These are phyloP conservation scores for Colletotrichum endophyticum DNA, from an alignment of 2,329 filamentous ascomycete genomes.

Conservation along the genomic window DNA sequence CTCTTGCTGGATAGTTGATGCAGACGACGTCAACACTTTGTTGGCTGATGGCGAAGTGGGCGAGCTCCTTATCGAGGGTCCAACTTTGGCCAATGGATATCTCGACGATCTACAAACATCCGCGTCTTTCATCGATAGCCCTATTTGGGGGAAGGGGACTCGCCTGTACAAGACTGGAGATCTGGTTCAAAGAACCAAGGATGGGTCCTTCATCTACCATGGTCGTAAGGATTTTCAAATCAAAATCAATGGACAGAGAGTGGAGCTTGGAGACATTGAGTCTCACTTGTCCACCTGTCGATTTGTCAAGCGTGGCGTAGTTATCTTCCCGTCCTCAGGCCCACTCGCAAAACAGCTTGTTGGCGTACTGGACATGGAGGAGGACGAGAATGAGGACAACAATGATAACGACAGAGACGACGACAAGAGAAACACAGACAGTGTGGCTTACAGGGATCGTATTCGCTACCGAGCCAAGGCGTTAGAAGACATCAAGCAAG, in stretches of 20 bases:
- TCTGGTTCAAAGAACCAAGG: constrained; percentile 29
- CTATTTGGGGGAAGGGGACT: constrained; percentile 34
- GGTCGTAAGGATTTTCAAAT: constrained; percentile 27
- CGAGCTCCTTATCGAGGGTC: constrained; percentile 44
- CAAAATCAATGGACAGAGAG: constrained; percentile 26
- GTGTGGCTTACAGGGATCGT: fast-evolving
- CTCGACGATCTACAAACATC: constrained; percentile 48
- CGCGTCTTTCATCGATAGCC: constrained; percentile 47
- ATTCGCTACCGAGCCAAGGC: not conserved
- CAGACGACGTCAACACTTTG: constrained; percentile 28
- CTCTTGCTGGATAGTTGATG: constrained; percentile 36
- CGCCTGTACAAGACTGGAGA: constrained; percentile 50
- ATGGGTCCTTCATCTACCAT: constrained; percentile 19
- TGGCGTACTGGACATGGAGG: not conserved
- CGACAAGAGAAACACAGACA: not conserved
- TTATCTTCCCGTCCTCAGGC: not conserved
- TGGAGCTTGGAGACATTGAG: constrained; percentile 27
- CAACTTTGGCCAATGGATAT: constrained; percentile 53
- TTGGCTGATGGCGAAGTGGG: constrained; percentile 35
- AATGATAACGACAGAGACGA: not conserved
- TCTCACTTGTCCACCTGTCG: not conserved
- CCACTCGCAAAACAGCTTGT: not conserved
- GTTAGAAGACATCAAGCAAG: not conserved
- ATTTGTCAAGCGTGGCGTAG: not conserved
- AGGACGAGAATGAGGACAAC: not conserved